phyloP scores from a whole-genome alignment of 768 basidiomycete species.

The Kwoniella dendrophila region DNA sequence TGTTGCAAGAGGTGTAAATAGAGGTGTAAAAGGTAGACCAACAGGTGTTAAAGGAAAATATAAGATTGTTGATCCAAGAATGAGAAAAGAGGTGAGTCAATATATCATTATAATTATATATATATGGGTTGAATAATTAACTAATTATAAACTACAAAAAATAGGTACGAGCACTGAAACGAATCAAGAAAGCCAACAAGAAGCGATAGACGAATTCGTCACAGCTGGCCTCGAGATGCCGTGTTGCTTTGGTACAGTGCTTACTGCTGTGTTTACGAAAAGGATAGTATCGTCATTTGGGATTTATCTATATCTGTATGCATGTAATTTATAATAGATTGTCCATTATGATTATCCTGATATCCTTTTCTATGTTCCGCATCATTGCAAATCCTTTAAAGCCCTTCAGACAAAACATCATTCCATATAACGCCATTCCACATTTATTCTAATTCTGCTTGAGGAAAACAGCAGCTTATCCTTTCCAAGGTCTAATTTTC shows the following conservation, averaged over 20 bases:
- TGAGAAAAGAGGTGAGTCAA: conserved; percentile 67
- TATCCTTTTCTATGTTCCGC: not conserved
- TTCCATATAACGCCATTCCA: not conserved
- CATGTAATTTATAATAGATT: conserved; percentile 21
- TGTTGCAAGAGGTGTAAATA: conserved; percentile 87
- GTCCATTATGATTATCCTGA: not conserved
- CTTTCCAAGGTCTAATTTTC: conserved; percentile 24
- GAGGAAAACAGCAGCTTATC: too few relatives aligned
- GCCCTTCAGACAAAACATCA: not conserved
- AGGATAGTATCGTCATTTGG: too few relatives aligned
- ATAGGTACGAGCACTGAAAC: conserved; percentile 80
- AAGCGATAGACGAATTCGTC: conserved; percentile 35
- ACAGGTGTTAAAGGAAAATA: conserved; percentile 96
- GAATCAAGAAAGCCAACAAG: conserved; percentile 73
- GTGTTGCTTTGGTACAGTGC: too few relatives aligned
- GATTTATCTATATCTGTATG: conserved; percentile 7
- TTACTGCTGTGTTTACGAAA: too few relatives aligned
- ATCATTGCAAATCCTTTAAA: not conserved
- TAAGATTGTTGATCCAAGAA: conserved; percentile 88
- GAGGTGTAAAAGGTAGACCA: conserved; percentile 86
- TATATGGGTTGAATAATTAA: not conserved
- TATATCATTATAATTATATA: not conserved
- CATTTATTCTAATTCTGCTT: too few relatives aligned
- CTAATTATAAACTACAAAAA: conserved; percentile 10
- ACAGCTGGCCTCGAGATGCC: too few relatives aligned